Evolutionary conservation across 768 basidiomycete genomes (phyloP).

Genomic region (Tylopilus felleus): DNA sequence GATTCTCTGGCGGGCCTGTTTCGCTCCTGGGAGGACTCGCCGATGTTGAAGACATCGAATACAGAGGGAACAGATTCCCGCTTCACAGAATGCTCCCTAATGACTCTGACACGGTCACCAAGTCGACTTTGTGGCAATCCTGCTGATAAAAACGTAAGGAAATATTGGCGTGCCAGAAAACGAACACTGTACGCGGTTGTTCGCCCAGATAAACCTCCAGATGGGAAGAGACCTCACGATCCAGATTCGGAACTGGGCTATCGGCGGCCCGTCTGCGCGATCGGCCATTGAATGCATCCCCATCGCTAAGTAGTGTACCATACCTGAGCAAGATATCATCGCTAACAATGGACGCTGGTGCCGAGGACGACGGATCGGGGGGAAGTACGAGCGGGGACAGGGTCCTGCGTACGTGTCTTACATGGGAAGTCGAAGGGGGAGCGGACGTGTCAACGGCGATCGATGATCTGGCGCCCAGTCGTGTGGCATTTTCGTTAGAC

Average conservation of each 20-base stretch:
- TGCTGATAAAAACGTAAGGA: not conserved
- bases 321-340: constrained; percentile 20
- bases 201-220: constrained; percentile 2
- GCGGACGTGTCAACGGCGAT: constrained; percentile 8
- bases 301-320: not conserved
- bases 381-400: constrained; percentile 26
- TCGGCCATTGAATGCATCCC: not conserved
- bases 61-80: constrained; percentile 25
- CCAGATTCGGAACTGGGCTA: constrained; percentile 1
- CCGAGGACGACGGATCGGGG: constrained; percentile 12
- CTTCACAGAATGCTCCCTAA: constrained; percentile 21
- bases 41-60: constrained; percentile 29
- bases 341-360: constrained; percentile 10
- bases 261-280: constrained; percentile 7
- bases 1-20: constrained; percentile 16
- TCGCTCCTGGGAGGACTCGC: constrained; percentile 19
- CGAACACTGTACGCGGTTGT: constrained; percentile 9
- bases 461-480: constrained; percentile 9
- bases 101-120: constrained; percentile 16
- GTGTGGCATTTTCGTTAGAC: constrained; percentile 10
- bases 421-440: constrained; percentile 5
- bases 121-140: constrained; percentile 7
- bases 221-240: constrained; percentile 5
- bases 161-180: not conserved
- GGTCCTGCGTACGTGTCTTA: constrained; percentile 19